Base-by-base conservation (phyloP, 345 rosid genomes). In the Raphanus sativus region DNA sequence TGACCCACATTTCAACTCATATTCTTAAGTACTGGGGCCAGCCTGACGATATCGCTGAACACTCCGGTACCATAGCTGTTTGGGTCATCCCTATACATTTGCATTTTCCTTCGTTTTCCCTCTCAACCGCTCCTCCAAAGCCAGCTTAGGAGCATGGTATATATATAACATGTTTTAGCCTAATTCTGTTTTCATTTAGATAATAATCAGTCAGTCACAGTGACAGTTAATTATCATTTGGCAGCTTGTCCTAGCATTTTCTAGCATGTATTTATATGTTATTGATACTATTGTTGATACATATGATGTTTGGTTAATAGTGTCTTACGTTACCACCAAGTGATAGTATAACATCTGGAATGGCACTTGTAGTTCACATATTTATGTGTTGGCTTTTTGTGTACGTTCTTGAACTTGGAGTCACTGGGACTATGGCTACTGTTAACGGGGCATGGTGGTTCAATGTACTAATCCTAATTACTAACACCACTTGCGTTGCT, bases 61-160 rank as follows among this genome's bases (percentile, higher is more conserved):
- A 88, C 2, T 81, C 88, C 0, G 97, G 97, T 15, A 3, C 55
- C 0, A 88, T 79, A 1, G 29, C 92, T 3, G 4, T 83, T 2
- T 85, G 79, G 80, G 71, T 87, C 87, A 83, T 93, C 32, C 98
- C 98, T 12, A 76, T 86, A 8, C 97, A 88, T 67, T 91, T 77
- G 82, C 93, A 80, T 87, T 88, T 70, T 91, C 96, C 2, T 86
- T 91, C 75, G 86, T 83, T 82, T 86, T 87, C 40, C 95, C 97
- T 5, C 32, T 89, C 34, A 96, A 85, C 21, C 83, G 92, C 75
- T 91, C 96, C 89, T 73, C 0, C 21, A 21, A 21, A 69, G 90
- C 70, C 98, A 93, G 84, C 70, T 76, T 17, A 62, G 70, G 3
- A 76, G 34, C 30, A 8, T 0, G 74, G 79, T 76, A 76, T 12